A percentile compares a stretch with the other conserved stretches of the same genome.
phyloP scores from a whole-genome alignment of 2,329 filamentous ascomycete genomes.

The Dactylellina sp. region DNA sequence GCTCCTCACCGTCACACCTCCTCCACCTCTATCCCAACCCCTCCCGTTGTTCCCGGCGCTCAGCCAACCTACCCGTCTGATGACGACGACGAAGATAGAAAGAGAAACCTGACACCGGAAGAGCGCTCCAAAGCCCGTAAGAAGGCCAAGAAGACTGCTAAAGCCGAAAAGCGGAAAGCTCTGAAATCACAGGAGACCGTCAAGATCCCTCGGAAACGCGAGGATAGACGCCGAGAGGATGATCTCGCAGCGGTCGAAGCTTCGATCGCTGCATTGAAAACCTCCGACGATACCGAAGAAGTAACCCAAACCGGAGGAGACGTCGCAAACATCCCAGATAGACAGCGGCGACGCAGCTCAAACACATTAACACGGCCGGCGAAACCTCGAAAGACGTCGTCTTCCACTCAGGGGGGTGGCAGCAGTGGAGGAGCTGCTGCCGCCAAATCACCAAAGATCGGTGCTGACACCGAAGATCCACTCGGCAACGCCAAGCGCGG shows the following conservation, averaged over 20 bases:
- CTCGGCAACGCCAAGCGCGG: neutral
- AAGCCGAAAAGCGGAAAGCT: constrained; percentile 47
- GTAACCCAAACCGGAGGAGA: constrained; percentile 11
- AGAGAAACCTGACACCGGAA: constrained; percentile 38
- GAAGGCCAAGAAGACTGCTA: constrained; percentile 53
- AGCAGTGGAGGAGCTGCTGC: constrained; percentile 16
- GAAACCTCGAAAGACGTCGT: constrained; percentile 54
- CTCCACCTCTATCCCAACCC: constrained; percentile 29
- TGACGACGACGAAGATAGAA: constrained; percentile 52
- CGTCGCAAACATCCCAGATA: constrained; percentile 39
- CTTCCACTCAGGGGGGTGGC: constrained; percentile 38
- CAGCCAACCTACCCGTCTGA: constrained; percentile 46
- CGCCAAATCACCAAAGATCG: constrained; percentile 51
- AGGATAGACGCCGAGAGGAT: constrained; percentile 50
- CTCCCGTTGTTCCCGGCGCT: constrained; percentile 22
- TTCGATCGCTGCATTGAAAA: constrained; percentile 41
- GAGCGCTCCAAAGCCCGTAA: constrained; percentile 47
- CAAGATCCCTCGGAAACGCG: constrained; percentile 51
- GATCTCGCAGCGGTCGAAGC: constrained; percentile 49
- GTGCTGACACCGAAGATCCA: constrained; percentile 28
- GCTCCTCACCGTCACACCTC: constrained; percentile 37
- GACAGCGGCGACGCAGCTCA: constrained; percentile 54
- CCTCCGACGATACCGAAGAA: constrained; percentile 22
- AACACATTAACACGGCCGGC: constrained; percentile 43
- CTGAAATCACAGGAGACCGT: constrained; percentile 46